A percentile compares a stretch with the other conserved stretches of the same genome.
Evolutionary conservation across 169 alveolate species (phyloP).

Genomic region (Eimeria maxima): DNA sequence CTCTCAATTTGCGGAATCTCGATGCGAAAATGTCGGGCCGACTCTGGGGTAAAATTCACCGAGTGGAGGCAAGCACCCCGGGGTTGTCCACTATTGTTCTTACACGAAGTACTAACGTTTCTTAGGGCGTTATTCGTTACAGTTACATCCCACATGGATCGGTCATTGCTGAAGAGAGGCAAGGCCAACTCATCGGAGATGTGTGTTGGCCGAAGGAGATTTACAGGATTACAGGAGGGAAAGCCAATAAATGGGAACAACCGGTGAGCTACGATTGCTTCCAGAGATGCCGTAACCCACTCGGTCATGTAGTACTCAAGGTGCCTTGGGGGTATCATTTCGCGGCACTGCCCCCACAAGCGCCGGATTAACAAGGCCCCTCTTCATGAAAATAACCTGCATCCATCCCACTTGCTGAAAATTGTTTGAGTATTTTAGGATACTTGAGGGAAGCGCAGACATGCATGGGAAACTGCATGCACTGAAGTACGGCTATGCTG

Average conservation of each 20-base stretch:
- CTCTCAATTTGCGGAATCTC: slow-evolving; percentile 60
- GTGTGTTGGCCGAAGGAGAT: slow-evolving; percentile 38
- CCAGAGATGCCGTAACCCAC: slow-evolving; percentile 71
- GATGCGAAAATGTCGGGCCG: slow-evolving; percentile 37
- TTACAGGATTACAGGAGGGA: slow-evolving; percentile 37
- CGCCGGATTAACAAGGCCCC: not conserved
- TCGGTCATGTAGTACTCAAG: slow-evolving; percentile 67
- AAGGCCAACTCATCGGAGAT: slow-evolving; percentile 14
- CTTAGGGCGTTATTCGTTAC: not conserved
- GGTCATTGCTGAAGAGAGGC: not conserved
- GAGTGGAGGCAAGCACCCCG: slow-evolving; percentile 54
- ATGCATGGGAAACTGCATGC: slow-evolving; percentile 14
- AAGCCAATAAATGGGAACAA: slow-evolving; percentile 36
- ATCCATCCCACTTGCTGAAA: not conserved
- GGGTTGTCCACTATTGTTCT: not conserved
- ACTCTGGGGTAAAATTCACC: slow-evolving; percentile 32
- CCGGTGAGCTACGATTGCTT: slow-evolving; percentile 48
- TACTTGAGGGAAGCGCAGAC: not conserved
- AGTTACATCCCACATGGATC: slow-evolving; percentile 7
- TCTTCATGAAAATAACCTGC: not conserved
- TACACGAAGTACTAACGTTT: not conserved
- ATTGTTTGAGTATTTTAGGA: not conserved
- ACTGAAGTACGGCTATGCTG: not conserved
- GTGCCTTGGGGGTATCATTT: slow-evolving; percentile 51
- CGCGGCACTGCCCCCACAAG: slow-evolving; percentile 20